Evolutionary conservation across 805 yeast genomes (phyloP).

Genomic region (Blastobotrys peoriensis): DNA sequence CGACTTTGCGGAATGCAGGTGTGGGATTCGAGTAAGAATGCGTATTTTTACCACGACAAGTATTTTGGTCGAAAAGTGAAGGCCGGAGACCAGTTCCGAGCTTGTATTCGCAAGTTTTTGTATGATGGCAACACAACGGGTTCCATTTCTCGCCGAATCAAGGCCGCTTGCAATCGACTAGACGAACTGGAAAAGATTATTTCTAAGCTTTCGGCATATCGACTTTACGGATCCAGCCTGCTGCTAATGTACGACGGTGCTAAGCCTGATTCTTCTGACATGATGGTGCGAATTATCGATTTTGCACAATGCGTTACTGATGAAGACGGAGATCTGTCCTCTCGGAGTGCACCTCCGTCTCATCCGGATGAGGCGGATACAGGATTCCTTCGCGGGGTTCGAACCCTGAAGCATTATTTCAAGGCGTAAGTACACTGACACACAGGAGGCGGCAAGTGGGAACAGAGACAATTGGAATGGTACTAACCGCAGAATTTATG

Average conservation of each 20-base stretch:
- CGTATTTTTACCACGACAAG: constrained; percentile 72
- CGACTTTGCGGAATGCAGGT: constrained; percentile 94
- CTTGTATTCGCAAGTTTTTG: constrained; percentile 65
- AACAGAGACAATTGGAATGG: too few relatives aligned
- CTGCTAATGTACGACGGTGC: constrained; percentile 82
- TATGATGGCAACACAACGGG: constrained; percentile 61
- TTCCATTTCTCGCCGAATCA: constrained; percentile 62
- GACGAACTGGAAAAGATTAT: constrained; percentile 54
- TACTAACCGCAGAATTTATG: constrained; percentile 5
- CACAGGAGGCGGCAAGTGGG: too few relatives aligned
- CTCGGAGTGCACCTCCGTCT: constrained; percentile 61
- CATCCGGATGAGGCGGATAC: constrained; percentile 59
- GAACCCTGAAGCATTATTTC: constrained; percentile 65
- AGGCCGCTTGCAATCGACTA: constrained; percentile 55
- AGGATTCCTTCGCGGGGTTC: constrained; percentile 82
- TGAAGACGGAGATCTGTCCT: constrained; percentile 38
- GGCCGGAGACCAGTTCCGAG: constrained; percentile 71
- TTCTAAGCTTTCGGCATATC: constrained; percentile 56
- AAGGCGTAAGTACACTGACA: constrained; percentile 25
- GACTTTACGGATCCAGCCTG: constrained; percentile 88
- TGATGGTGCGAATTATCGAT: constrained; percentile 72
- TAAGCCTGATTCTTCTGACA: constrained; percentile 21
- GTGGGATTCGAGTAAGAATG: constrained; percentile 45
- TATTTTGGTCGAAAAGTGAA: constrained; percentile 80
- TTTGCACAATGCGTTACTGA: constrained; percentile 89